Percentiles rank a stretch among this genome's conserved stretches.
Evolutionary conservation across 208 protist species (phyloP).

Genomic region (Leishmania arabica): DNA sequence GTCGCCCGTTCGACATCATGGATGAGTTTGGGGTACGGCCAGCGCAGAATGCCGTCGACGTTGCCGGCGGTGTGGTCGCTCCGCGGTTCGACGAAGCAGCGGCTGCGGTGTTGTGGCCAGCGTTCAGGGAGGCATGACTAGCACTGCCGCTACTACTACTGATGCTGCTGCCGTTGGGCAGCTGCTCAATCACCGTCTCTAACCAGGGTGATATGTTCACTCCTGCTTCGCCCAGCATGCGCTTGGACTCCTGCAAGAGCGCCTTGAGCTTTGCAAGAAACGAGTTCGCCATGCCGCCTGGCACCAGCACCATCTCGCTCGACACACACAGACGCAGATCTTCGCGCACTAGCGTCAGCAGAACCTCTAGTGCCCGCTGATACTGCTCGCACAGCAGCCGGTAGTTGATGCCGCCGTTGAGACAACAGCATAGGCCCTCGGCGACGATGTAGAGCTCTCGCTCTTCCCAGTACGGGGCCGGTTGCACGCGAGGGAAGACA

Average conservation of each 20-base stretch:
- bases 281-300: slow-evolving; percentile 12
- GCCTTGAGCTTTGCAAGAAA: slow-evolving; percentile 24
- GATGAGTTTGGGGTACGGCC: background rate
- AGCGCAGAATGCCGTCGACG: background rate
- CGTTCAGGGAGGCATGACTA: background rate
- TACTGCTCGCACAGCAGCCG: slow-evolving; percentile 61
- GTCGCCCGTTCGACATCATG: background rate
- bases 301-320: slow-evolving; percentile 32
- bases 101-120: background rate
- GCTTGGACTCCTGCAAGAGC: slow-evolving; percentile 41
- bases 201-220: slow-evolving; percentile 32
- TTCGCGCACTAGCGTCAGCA: slow-evolving; percentile 53
- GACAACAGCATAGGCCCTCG: slow-evolving; percentile 64
- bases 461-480: slow-evolving; percentile 53
- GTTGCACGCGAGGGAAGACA: slow-evolving; percentile 5
- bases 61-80: background rate
- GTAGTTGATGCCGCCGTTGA: slow-evolving; percentile 89
- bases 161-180: background rate
- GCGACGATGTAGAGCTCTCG: slow-evolving; percentile 68
- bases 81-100: background rate
- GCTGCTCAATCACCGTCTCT: slow-evolving; percentile 14
- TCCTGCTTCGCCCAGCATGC: slow-evolving; percentile 32
- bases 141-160: background rate
- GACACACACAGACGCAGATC: slow-evolving; percentile 43
- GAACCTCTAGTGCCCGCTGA: slow-evolving; percentile 45